phyloP scores from a whole-genome alignment of 768 basidiomycete species.

The Sarcomyxa edulis region DNA sequence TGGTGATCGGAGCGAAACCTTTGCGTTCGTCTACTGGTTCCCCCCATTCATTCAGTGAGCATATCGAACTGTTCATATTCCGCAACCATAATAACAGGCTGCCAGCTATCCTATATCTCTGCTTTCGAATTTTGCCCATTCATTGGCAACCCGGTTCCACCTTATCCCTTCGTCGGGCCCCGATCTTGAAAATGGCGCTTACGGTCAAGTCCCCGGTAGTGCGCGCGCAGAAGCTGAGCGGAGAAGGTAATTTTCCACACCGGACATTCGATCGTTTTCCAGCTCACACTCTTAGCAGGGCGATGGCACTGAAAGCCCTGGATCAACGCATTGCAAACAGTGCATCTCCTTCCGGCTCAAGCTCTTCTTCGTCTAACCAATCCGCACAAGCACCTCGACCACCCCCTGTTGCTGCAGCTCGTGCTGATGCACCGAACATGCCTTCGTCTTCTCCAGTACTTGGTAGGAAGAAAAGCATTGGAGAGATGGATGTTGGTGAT shows the following conservation, averaged over 20 bases:
- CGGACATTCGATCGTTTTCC: too few species aligned
- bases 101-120: slow-evolving; percentile 51
- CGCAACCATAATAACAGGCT: slow-evolving; percentile 5
- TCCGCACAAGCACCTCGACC: slow-evolving; percentile 24
- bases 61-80: not conserved
- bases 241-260: slow-evolving; percentile 82
- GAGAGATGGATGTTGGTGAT: slow-evolving; percentile 30
- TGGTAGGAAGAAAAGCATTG: slow-evolving; percentile 31
- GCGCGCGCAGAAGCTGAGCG: slow-evolving; percentile 96
- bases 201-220: slow-evolving; percentile 75
- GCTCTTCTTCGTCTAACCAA: too few species aligned
- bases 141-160: slow-evolving; percentile 60
- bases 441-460: slow-evolving; percentile 20
- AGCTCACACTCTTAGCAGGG: slow-evolving; percentile 41
- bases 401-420: slow-evolving; percentile 26
- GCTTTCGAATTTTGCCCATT: slow-evolving; percentile 64
- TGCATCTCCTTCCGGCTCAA: slow-evolving; percentile 29
- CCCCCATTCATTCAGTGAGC: slow-evolving; percentile 91
- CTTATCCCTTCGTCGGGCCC: slow-evolving; percentile 61
- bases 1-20: slow-evolving; percentile 95
- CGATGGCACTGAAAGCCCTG: slow-evolving; percentile 93
- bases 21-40: slow-evolving; percentile 94
- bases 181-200: slow-evolving; percentile 71
- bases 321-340: slow-evolving; percentile 84
- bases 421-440: slow-evolving; percentile 23